A percentile compares a stretch with the other conserved stretches of the same genome.
These are phyloP conservation scores for Penicillium sclerotigenum DNA, from an alignment of 2,329 filamentous ascomycete genomes.

Conservation along the genomic window DNA sequence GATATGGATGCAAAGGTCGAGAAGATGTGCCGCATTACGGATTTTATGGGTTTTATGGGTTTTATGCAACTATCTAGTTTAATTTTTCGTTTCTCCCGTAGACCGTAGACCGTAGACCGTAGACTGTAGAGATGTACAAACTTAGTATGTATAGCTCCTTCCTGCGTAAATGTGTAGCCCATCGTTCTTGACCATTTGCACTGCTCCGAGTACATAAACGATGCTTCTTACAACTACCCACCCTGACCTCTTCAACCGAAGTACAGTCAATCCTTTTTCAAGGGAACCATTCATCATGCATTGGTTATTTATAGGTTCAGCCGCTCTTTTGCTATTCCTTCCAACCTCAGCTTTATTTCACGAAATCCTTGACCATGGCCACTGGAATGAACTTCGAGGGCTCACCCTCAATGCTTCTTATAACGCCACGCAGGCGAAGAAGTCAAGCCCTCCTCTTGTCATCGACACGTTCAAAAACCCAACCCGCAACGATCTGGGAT, in stretches of 20 bases:
- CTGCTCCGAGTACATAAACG: neutral
- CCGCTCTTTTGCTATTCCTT: slow-evolving; percentile 4
- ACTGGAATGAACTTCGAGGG: slow-evolving; percentile 17
- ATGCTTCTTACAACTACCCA: neutral
- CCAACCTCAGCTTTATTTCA: slow-evolving; percentile 2
- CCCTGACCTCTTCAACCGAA: neutral
- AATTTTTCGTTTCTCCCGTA: neutral
- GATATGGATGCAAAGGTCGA: neutral
- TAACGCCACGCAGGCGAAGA: neutral
- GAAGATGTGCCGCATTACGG: neutral
- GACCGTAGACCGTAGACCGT: neutral
- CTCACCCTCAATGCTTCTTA: neutral
- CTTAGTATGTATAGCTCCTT: neutral
- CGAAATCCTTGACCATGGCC: slow-evolving; percentile 3
- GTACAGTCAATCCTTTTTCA: slow-evolving; percentile 3
- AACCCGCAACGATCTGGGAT: slow-evolving; percentile 57
- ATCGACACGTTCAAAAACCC: slow-evolving; percentile 60
- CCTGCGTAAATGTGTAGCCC: neutral
- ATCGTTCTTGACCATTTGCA: neutral
- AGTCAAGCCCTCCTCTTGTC: slow-evolving; percentile 33
- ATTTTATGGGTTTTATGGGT: neutral
- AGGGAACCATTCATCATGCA: slow-evolving; percentile 3
- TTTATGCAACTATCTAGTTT: neutral
- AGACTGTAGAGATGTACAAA: neutral
- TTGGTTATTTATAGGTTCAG: neutral